Evolutionary conservation across 108 stramenopile species (phyloP).

Genomic region (Pseudonitzschia multiseries): DNA sequence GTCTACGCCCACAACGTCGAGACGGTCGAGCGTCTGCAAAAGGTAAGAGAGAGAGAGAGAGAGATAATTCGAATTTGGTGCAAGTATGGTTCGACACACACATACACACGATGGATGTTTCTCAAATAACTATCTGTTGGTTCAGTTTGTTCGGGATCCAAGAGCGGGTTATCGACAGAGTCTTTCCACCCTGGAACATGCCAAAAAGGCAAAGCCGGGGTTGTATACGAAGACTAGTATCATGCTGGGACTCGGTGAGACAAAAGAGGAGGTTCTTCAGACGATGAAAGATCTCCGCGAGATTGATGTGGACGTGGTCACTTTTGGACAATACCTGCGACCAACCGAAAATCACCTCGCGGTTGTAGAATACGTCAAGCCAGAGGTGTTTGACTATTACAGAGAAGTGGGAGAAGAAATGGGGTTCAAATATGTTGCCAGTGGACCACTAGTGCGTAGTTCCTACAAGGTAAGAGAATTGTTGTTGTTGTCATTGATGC

Average conservation of each 20-base stretch:
- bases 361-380: slow-evolving; percentile 95
- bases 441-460: slow-evolving; percentile 95
- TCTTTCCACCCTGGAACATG: slow-evolving; percentile 83
- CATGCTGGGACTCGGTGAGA: slow-evolving; percentile 99
- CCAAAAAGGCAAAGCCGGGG: slow-evolving; percentile 78
- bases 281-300: slow-evolving; percentile 94
- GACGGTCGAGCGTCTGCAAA: slow-evolving; percentile 93
- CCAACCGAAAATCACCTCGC: slow-evolving; percentile 95
- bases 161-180: slow-evolving; percentile 94
- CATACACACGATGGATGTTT: slow-evolving; percentile 24
- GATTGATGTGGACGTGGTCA: slow-evolving; percentile 94
- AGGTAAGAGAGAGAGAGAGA: slow-evolving; percentile 48
- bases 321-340: slow-evolving; percentile 97
- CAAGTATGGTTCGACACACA: neutral
- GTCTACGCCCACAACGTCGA: slow-evolving; percentile 99
- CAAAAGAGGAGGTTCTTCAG: slow-evolving; percentile 93
- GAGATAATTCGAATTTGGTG: too few species aligned
- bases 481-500: slow-evolving; percentile 31
- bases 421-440: slow-evolving; percentile 98
- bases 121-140: neutral
- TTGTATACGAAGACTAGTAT: slow-evolving; percentile 94
- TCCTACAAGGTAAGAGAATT: slow-evolving; percentile 97
- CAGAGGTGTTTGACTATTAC: slow-evolving; percentile 91
- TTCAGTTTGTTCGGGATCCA: slow-evolving; percentile 81
- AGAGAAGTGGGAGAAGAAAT: slow-evolving; percentile 79